Base-by-base conservation (phyloP, 805 yeast species). In the Ogataea glucozyma region DNA sequence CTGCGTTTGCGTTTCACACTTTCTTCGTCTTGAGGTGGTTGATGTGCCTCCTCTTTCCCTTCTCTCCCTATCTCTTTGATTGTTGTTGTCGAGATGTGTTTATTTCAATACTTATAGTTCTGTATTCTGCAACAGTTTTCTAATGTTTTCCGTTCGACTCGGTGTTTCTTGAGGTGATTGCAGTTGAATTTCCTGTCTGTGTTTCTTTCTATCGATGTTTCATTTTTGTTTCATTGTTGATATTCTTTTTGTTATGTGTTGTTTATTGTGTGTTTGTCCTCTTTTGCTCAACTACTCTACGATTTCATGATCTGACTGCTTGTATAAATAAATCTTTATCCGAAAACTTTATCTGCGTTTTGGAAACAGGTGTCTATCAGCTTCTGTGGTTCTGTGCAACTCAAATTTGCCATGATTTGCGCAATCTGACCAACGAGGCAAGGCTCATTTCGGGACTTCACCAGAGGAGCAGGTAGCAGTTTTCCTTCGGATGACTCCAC, bases 391-490 rank as follows among this genome's bases (percentile, higher is more conserved):
- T 72, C 54, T 2, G 73, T 50, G 0, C 61, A 60, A 48, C 71
- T 74, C 35, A 84, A 57, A 12, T 71, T 74, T 2, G 86, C 73
- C 29, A 85, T 68, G 2, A 81, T 80, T 45, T 76, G 78, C 1
- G 95, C 97, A 0, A 89, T 89, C 43, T 80, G 78, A 3, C 88
- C 88, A 41, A 93, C 79, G 32, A 79, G 75, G 38, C 95, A 89
- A 0, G 99, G 99, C 63, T 93, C 99, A 61, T 93, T 89, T 57
- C 99, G 73, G 0, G 91, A 83, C 50, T 85, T 85, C 31, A 93
- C 76, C 70, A 88, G 51, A 3, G 82, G 81, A 13, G 59, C 39
- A 14, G 34, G 22, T 6, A 43, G 39, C 17, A 52, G 51, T 0
- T 66, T 57, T 32, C 61, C 57, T 10, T 57, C 56, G 2, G 71